These are phyloP conservation scores for Adansonia gregorii DNA, from an alignment of 441 rosid species.

Conservation along the genomic window DNA sequence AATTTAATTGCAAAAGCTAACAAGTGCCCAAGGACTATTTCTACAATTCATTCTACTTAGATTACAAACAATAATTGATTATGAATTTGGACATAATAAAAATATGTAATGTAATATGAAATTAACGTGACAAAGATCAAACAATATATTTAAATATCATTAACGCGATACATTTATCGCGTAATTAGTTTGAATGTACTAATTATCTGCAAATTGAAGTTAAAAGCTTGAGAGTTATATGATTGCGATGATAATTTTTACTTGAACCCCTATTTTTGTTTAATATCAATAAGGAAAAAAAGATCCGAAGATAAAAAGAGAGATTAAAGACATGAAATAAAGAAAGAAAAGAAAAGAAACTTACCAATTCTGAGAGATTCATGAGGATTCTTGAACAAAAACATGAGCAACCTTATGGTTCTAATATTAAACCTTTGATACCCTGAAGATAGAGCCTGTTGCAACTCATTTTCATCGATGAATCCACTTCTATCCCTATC, in stretches of 20 bases:
- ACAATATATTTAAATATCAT: not conserved
- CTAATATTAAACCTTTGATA: slow-evolving; percentile 52
- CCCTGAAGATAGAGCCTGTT: slow-evolving; percentile 58
- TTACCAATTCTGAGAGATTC: slow-evolving; percentile 57
- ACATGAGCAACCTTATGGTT: slow-evolving; percentile 66
- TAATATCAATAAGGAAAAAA: not conserved
- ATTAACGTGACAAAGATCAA: not conserved
- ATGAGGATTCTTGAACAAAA: slow-evolving; percentile 60
- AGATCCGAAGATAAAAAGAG: not conserved
- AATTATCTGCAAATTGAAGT: not conserved
- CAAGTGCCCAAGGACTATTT: not conserved
- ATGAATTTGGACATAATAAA: not conserved
- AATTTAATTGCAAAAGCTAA: not conserved
- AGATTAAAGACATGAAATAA: not conserved
- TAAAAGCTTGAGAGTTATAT: no score
- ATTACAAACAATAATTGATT: not conserved
- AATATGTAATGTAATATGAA: no score
- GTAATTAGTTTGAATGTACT: not conserved
- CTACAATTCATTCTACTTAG: not conserved
- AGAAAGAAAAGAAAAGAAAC: not conserved
- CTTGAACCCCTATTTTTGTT: not conserved
- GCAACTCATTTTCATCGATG: slow-evolving; percentile 72
- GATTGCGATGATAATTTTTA: not conserved
- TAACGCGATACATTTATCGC: not conserved
- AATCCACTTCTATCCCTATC: slow-evolving; percentile 67